Evolutionary conservation across 768 basidiomycete genomes (phyloP).

Genomic region (Boletales sp.): DNA sequence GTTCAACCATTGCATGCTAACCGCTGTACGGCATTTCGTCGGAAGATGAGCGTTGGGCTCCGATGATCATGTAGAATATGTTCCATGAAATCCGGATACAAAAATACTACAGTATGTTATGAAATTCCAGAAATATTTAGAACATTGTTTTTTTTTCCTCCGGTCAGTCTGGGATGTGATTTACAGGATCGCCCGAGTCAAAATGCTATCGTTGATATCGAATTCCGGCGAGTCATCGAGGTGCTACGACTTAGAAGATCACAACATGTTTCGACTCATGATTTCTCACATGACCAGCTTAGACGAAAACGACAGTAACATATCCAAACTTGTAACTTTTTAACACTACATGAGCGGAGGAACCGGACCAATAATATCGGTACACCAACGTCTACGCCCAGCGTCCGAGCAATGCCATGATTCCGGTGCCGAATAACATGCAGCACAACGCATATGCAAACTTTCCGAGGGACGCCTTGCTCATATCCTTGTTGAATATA

Average conservation of each 20-base stretch:
- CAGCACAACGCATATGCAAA: constrained; percentile 71
- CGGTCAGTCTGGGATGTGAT: background rate
- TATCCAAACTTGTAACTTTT: too few relatives aligned
- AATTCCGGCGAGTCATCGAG: background rate
- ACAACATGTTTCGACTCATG: background rate
- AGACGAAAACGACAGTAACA: background rate
- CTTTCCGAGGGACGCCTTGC: constrained; percentile 58
- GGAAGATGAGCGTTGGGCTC: too few relatives aligned
- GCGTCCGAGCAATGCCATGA: constrained; percentile 89
- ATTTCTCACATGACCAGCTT: background rate
- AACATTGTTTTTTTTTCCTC: constrained; percentile 20
- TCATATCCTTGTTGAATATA: constrained; percentile 84
- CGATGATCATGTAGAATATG: too few relatives aligned
- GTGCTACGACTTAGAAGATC: background rate
- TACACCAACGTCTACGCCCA: constrained; percentile 62
- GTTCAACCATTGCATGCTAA: too few relatives aligned
- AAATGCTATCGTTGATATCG: background rate
- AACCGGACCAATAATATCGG: background rate
- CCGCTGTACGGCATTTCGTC: too few relatives aligned
- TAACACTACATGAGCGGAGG: too few relatives aligned
- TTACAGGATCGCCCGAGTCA: background rate
- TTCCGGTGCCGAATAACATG: constrained; percentile 76
- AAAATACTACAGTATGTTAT: too few relatives aligned
- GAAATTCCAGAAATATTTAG: too few relatives aligned
- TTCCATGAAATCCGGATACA: too few relatives aligned